Base-by-base conservation (phyloP, 192 early-diverging fungal genomes). In the Backusella luteola region DNA sequence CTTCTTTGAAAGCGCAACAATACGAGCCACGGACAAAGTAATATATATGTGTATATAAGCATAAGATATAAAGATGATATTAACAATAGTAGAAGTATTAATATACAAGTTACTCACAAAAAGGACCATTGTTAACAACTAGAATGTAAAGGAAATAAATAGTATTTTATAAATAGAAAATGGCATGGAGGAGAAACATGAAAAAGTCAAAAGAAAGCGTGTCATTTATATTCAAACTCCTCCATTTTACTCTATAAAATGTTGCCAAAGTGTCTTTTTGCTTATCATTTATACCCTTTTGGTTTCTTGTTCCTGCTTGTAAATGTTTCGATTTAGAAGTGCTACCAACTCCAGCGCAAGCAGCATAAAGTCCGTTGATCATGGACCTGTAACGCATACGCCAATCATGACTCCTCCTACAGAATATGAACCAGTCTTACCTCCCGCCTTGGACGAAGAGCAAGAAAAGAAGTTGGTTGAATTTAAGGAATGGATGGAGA, bases 401-500 rank as follows among this genome's bases (percentile, higher is more conserved):
- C n/a, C 78, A 59, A 35, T 34, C 21, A 34, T 76, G 69, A 67
- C 49, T 52, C 73, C 69, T 49, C 73, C 68, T 12, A 21, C 38
- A 29, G 67, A 63, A 23, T 75, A 76, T 34, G 44, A 63, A 4
- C 74, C 73, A 17, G 46, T 76, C 15, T 6, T 23, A 26, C 34
- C 71, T 36, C 39, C 73, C 23, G 7, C 72, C 14, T 56, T 81
- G 71, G 67, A 73, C 67, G 76, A 68, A 15, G 34, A 34, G 1
- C 76, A 81, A 35, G 66, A 69, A 15, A 36, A 9, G 32, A 81
- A 77, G 29, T 52, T 77, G 34, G 14, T 52, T 12, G 41, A 66
- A 49, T 63, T 81, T 38, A 66, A 53, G 29, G 73, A 63, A 32
- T 69, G 77, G 53, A 66, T 81, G 14, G 39, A 73, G 6, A 53